Conservation (phyloP, 768 basidiomycete genomes). For the Pulveroboletus frians region DNA sequence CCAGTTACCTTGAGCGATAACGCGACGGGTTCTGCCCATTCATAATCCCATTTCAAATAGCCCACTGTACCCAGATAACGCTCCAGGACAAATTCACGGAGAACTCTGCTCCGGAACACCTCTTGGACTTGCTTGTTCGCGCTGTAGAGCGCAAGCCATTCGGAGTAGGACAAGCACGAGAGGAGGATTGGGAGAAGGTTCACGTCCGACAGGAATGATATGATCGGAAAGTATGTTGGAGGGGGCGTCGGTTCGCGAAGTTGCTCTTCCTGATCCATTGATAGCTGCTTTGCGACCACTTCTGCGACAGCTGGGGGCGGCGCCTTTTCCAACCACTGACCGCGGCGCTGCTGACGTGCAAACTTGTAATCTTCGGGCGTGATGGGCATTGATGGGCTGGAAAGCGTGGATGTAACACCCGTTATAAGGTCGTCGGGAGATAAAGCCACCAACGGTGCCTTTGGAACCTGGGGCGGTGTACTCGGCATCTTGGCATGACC, state of each 20-base stretch:
- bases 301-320: constrained; percentile 34
- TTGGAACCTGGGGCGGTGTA: background rate
- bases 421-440: background rate
- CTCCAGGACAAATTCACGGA: constrained; percentile 65
- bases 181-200: constrained; percentile 52
- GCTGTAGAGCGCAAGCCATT: constrained; percentile 61
- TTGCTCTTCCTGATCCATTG: constrained; percentile 12
- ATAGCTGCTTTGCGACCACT: constrained; percentile 22
- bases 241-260: constrained; percentile 21
- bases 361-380: constrained; percentile 37
- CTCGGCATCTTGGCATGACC: constrained; percentile 2
- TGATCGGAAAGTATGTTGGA: constrained; percentile 45
- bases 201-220: constrained; percentile 49
- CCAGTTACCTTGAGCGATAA: constrained; percentile 52
- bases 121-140: constrained; percentile 51
- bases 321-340: constrained; percentile 37
- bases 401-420: background rate
- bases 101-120: constrained; percentile 43
- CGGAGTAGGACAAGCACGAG: constrained; percentile 61
- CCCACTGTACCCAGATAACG: constrained; percentile 67
- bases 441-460: background rate
- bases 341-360: constrained; percentile 39
- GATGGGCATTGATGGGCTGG: constrained; percentile 7
- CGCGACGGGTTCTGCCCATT: constrained; percentile 54
- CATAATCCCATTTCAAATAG: constrained; percentile 58